Evolutionary conservation across 169 alveolate species (phyloP).

Genomic region (Blepharisma undulans): DNA sequence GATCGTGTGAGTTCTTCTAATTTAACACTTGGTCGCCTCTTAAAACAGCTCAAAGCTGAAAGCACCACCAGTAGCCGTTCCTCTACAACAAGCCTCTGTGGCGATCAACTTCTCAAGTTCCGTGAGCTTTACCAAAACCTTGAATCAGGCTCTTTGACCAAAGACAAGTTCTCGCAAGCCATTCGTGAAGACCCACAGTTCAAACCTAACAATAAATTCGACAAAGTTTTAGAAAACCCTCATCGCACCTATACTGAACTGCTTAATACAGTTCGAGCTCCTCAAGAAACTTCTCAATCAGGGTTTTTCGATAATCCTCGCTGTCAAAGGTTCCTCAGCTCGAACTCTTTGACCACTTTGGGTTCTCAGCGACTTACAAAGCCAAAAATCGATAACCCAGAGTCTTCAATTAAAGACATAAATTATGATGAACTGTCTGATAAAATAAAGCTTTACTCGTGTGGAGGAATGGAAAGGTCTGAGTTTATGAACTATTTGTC

Average conservation of each 20-base stretch:
- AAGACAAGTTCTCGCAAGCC: neutral
- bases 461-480: neutral
- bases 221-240: constrained; percentile 19
- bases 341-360: constrained; percentile 6
- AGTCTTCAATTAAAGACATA: neutral
- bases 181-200: neutral
- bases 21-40: neutral
- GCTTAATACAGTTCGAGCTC: neutral
- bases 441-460: neutral
- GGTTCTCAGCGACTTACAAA: neutral
- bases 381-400: neutral
- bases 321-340: neutral
- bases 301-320: neutral
- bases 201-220: neutral
- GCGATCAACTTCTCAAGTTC: neutral
- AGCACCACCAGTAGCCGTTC: neutral
- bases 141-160: neutral
- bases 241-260: constrained; percentile 14
- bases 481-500: neutral
- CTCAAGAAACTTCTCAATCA: neutral
- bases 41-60: constrained; percentile 13
- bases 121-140: neutral
- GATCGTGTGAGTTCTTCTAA: neutral
- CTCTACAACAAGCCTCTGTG: neutral
- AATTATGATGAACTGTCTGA: neutral